Conservation (phyloP, 345 rosid genomes). For the Gossypium thurberi region DNA sequence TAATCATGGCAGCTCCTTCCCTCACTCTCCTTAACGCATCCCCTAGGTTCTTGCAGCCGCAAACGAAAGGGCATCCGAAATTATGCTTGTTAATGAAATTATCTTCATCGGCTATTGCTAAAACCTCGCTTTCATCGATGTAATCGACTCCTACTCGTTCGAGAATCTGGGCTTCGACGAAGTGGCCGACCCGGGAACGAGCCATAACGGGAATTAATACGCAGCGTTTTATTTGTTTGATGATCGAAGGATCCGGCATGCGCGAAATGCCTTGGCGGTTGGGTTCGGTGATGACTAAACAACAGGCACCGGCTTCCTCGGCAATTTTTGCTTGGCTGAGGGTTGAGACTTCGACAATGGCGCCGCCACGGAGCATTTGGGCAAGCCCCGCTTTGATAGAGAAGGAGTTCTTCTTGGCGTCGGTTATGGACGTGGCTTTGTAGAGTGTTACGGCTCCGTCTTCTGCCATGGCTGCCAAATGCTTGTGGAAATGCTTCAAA, state of each 20-base stretch:
- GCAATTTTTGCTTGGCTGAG: slow-evolving; percentile 58
- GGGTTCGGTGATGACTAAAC: slow-evolving; percentile 43
- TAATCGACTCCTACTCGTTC: slow-evolving; percentile 47
- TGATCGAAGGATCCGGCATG: slow-evolving; percentile 50
- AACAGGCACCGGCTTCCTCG: slow-evolving; percentile 60
- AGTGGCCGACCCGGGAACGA: slow-evolving; percentile 54
- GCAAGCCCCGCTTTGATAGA: slow-evolving; percentile 54
- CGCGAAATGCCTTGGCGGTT: slow-evolving; percentile 28
- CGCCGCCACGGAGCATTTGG: slow-evolving; percentile 67
- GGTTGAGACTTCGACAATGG: slow-evolving; percentile 37
- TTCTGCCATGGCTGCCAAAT: slow-evolving; percentile 25
- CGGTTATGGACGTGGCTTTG: slow-evolving; percentile 38
- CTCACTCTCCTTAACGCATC: slow-evolving; percentile 35
- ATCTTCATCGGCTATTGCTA: slow-evolving; percentile 44
- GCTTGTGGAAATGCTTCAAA: slow-evolving; percentile 15
- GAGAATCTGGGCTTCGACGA: slow-evolving; percentile 66
- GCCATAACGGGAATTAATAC: slow-evolving; percentile 55
- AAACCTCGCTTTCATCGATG: slow-evolving; percentile 55
- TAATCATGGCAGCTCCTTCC: slow-evolving; percentile 41
- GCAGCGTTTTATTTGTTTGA: slow-evolving; percentile 40
- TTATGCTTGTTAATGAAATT: slow-evolving; percentile 44
- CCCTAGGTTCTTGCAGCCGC: slow-evolving; percentile 38
- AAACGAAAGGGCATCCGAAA: slow-evolving; percentile 32
- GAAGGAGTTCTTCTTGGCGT: slow-evolving; percentile 42
- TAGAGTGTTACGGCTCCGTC: slow-evolving; percentile 45